Percentiles rank a stretch among this genome's conserved stretches.
Evolutionary conservation across 2,329 filamentous ascomycete species (phyloP).

Genomic region (Trichophyton benhamiae): DNA sequence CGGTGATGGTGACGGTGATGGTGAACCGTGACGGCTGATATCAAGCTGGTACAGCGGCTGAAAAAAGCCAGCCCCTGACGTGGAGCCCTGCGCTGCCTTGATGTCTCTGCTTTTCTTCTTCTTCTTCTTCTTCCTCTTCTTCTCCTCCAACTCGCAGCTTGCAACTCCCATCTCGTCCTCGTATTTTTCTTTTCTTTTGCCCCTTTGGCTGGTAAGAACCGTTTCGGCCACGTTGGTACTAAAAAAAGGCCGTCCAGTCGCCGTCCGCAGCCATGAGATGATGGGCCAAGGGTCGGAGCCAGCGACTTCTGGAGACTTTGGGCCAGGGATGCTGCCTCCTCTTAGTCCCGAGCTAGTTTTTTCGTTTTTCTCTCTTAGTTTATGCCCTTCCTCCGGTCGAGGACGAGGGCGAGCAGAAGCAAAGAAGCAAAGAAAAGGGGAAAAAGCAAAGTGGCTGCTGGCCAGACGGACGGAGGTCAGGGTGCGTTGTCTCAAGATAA

Average conservation of each 20-base stretch:
- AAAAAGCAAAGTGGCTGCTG: not conserved
- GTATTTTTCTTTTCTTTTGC: constrained; percentile 1
- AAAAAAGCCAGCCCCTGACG: not conserved
- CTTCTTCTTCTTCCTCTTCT: not conserved
- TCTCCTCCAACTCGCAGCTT: too few relatives aligned
- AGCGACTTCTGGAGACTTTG: too few relatives aligned
- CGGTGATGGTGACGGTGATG: too few relatives aligned
- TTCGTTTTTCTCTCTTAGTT: too few relatives aligned
- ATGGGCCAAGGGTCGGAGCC: not conserved
- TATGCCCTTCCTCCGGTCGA: not conserved
- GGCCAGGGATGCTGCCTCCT: too few relatives aligned
- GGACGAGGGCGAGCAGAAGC: not conserved
- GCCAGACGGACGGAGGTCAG: not conserved
- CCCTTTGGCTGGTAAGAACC: not conserved
- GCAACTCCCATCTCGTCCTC: not conserved
- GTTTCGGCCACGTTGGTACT: constrained; percentile 3
- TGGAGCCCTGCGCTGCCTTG: not conserved
- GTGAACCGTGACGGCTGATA: too few relatives aligned
- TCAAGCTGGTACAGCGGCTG: too few relatives aligned
- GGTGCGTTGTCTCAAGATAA: not conserved
- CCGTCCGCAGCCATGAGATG: not conserved
- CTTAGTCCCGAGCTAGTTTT: not conserved
- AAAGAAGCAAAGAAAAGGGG: not conserved
- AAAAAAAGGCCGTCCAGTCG: constrained; percentile 2
- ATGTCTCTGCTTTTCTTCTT: not conserved